A percentile compares a stretch with the other conserved stretches of the same genome.
Conservation (phyloP, 1,284 basidiomycete species). For the Laetiporus sulphureus region DNA sequence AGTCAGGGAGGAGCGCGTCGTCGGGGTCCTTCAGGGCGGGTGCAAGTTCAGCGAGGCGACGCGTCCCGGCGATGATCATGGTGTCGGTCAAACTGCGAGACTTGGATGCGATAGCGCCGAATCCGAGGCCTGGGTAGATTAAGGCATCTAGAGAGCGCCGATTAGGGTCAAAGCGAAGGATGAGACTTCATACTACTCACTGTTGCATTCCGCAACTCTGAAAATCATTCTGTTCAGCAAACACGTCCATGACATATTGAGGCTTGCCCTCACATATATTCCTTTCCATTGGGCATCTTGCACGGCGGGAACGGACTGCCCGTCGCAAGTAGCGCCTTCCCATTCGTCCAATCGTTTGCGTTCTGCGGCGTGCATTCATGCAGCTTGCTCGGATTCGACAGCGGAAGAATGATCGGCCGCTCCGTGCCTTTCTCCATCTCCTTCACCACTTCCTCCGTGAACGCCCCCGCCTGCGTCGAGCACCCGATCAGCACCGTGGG, state of each 20-base stretch:
- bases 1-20: constrained; percentile 65
- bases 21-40: constrained; percentile 66
- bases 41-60: constrained; percentile 65
- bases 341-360: constrained; percentile 70
- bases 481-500: constrained; percentile 79
- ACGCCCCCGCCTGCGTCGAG: constrained; percentile 75
- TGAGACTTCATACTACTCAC: constrained; percentile 26
- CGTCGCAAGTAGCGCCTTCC: constrained; percentile 72
- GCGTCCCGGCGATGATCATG: constrained; percentile 77
- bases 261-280: constrained; percentile 54
- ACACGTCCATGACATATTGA: too few species aligned
- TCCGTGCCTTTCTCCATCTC: constrained; percentile 66
- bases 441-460: constrained; percentile 68
- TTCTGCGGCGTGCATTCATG: constrained; percentile 74
- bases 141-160: constrained; percentile 48
- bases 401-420: constrained; percentile 74
- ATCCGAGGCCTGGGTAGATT: constrained; percentile 76
- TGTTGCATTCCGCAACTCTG: constrained; percentile 71
- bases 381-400: constrained; percentile 76
- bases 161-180: not conserved
- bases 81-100: constrained; percentile 60
- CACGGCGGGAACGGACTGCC: constrained; percentile 78
- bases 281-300: constrained; percentile 60
- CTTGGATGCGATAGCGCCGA: constrained; percentile 62
- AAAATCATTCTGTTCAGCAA: too few species aligned